These are phyloP conservation scores for Thielaviopsis euricoi DNA, from an alignment of 2,329 filamentous ascomycete genomes.

Conservation along the genomic window DNA sequence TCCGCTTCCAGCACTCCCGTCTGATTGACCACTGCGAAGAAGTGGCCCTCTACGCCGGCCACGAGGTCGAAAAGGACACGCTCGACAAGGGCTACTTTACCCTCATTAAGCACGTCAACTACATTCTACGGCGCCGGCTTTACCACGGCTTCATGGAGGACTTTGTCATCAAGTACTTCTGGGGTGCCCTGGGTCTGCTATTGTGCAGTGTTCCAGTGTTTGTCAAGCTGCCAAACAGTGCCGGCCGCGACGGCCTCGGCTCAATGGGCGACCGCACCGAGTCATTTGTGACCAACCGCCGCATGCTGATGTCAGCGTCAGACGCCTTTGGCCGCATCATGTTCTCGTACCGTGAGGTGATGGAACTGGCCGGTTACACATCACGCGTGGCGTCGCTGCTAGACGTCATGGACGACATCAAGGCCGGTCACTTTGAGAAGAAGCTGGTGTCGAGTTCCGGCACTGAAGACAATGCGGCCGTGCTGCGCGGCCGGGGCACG, in stretches of 20 bases:
- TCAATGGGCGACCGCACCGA: slow-evolving; percentile 57
- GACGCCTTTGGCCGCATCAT: slow-evolving; percentile 92
- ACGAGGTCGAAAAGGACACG: slow-evolving; percentile 88
- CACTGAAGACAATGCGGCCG: slow-evolving; percentile 64
- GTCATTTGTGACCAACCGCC: slow-evolving; percentile 82
- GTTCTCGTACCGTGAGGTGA: slow-evolving; percentile 97
- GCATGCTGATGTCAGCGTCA: slow-evolving; percentile 81
- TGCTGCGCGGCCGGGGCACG: slow-evolving; percentile 66
- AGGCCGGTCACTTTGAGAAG: slow-evolving; percentile 84
- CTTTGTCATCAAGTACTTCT: slow-evolving; percentile 98
- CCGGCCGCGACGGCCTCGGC: slow-evolving; percentile 22
- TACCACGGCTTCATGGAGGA: slow-evolving; percentile 99
- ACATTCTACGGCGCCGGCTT: slow-evolving; percentile 74
- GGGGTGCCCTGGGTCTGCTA: slow-evolving; percentile 81
- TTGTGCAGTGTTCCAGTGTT: slow-evolving; percentile 94
- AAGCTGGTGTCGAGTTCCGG: slow-evolving; percentile 82
- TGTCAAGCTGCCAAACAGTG: slow-evolving; percentile 62
- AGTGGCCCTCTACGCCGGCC: slow-evolving; percentile 78
- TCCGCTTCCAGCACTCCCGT: slow-evolving; percentile 84
- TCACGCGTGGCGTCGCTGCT: slow-evolving; percentile 78
- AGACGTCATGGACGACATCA: slow-evolving; percentile 87
- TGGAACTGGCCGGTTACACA: slow-evolving; percentile 88
- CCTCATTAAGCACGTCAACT: slow-evolving; percentile 95
- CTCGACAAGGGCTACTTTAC: slow-evolving; percentile 98
- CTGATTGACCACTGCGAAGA: slow-evolving; percentile 95